Percentiles rank a stretch among this genome's conserved stretches.
These are phyloP conservation scores for Sporodiniella umbellata DNA, from an alignment of 371 early-diverging fungal genomes.

Conservation along the genomic window DNA sequence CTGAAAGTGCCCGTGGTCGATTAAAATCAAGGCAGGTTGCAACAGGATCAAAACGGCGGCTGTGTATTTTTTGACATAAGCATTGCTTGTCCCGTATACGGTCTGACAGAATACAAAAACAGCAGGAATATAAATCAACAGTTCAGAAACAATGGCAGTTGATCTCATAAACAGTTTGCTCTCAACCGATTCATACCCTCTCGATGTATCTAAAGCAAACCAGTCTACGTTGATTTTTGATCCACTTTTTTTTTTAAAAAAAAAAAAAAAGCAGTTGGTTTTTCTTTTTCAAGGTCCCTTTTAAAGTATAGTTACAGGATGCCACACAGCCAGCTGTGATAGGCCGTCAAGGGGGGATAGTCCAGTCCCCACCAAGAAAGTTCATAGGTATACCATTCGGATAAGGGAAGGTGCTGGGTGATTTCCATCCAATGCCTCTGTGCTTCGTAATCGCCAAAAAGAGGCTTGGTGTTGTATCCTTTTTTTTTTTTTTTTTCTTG, in stretches of 20 bases:
- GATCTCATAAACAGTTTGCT: conserved; percentile 89
- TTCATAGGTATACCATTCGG: conserved; percentile 87
- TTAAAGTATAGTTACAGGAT: conserved; percentile 49
- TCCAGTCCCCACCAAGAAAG: conserved; percentile 94
- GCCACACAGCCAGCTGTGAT: conserved; percentile 86
- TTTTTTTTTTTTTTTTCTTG: conserved; percentile 11
- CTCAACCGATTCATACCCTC: conserved; percentile 72
- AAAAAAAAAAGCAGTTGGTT: conserved; percentile 2
- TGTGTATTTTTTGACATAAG: conserved; percentile 42
- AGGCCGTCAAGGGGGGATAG: conserved; percentile 95
- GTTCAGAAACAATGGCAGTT: conserved; percentile 76
- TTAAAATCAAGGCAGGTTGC: conserved; percentile 83
- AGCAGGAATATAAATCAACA: conserved; percentile 75
- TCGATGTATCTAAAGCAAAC: conserved; percentile 83
- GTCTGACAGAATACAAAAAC: conserved; percentile 57
- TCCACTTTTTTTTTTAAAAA: too few species aligned
- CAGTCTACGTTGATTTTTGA: conserved; percentile 72
- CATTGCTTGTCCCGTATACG: conserved; percentile 27
- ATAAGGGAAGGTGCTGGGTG: conserved; percentile 72
- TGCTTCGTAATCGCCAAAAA: conserved; percentile 95
- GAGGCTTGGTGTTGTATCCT: conserved; percentile 61
- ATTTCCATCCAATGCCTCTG: conserved; percentile 98
- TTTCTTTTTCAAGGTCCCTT: neutral
- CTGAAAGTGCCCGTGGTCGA: conserved; percentile 98
- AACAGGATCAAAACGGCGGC: conserved; percentile 63